Percentiles rank a stretch among this genome's conserved stretches.
Evolutionary conservation across 495 filamentous ascomycete genomes (phyloP).

Genomic region (Penicillium cosmopolitanum): DNA sequence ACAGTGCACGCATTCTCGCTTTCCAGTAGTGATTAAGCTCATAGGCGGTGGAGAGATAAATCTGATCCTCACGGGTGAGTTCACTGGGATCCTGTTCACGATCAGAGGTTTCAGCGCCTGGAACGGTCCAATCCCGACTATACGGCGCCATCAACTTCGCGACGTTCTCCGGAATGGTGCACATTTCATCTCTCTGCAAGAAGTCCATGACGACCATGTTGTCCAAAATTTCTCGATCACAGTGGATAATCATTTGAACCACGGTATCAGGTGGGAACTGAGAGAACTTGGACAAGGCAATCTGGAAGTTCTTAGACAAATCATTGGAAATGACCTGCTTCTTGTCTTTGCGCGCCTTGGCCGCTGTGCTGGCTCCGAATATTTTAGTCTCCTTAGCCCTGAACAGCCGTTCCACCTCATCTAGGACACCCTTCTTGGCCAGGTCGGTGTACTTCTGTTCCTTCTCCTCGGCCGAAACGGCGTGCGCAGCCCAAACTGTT

Average conservation of each 20-base stretch:
- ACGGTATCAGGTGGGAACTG: constrained; percentile 78
- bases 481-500: constrained; percentile 92
- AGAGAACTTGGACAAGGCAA: constrained; percentile 88
- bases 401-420: constrained; percentile 96
- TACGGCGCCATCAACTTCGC: constrained; percentile 93
- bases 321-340: constrained; percentile 96
- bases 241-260: constrained; percentile 92
- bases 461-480: constrained; percentile 77
- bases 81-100: constrained; percentile 88
- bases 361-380: constrained; percentile 63
- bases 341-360: constrained; percentile 83
- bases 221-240: constrained; percentile 87
- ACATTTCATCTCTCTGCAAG: constrained; percentile 87
- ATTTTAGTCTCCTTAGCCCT: constrained; percentile 96
- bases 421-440: constrained; percentile 88
- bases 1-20: constrained; percentile 87
- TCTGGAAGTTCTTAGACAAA: constrained; percentile 89
- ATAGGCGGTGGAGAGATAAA: constrained; percentile 90
- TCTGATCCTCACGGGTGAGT: constrained; percentile 91
- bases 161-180: constrained; percentile 86
- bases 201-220: constrained; percentile 98
- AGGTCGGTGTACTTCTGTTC: constrained; percentile 96
- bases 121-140: constrained; percentile 93
- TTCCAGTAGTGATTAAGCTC: constrained; percentile 99
- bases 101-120: constrained; percentile 75